Conservation (phyloP, 2,329 filamentous ascomycete species). For the Chaetomiaceae sp. region DNA sequence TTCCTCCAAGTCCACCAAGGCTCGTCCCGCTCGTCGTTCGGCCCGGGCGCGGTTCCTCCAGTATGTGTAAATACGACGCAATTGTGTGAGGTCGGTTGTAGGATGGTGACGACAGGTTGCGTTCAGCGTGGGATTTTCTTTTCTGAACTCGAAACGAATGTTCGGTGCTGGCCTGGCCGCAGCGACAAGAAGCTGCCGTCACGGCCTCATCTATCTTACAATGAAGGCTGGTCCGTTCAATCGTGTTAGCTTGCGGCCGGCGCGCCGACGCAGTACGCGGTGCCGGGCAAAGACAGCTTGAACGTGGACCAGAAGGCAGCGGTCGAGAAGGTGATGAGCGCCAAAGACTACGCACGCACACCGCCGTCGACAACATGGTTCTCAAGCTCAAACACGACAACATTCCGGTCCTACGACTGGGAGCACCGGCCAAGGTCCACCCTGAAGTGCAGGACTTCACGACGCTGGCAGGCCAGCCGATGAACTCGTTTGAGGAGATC, state of each 20-base stretch:
- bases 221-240: too few species aligned
- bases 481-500: constrained; percentile 76
- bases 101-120: neutral
- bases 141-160: too few species aligned
- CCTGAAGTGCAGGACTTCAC: constrained; percentile 83
- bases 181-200: too few species aligned
- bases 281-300: constrained; percentile 61
- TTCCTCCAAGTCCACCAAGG: neutral
- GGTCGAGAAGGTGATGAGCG: constrained; percentile 92
- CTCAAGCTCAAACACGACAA: constrained; percentile 80
- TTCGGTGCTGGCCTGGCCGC: too few species aligned
- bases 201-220: too few species aligned
- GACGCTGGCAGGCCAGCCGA: constrained; percentile 68
- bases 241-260: too few species aligned
- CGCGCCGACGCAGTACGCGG: constrained; percentile 57
- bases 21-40: neutral
- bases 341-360: constrained; percentile 93
- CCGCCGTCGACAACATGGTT: constrained; percentile 95
- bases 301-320: constrained; percentile 85
- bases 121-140: neutral
- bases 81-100: neutral
- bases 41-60: neutral
- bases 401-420: constrained; percentile 78
- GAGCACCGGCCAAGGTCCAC: constrained; percentile 79
- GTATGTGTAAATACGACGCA: neutral